These are phyloP conservation scores for Diaporthe amygdali DNA, from an alignment of 2,329 filamentous ascomycete species.

Conservation along the genomic window DNA sequence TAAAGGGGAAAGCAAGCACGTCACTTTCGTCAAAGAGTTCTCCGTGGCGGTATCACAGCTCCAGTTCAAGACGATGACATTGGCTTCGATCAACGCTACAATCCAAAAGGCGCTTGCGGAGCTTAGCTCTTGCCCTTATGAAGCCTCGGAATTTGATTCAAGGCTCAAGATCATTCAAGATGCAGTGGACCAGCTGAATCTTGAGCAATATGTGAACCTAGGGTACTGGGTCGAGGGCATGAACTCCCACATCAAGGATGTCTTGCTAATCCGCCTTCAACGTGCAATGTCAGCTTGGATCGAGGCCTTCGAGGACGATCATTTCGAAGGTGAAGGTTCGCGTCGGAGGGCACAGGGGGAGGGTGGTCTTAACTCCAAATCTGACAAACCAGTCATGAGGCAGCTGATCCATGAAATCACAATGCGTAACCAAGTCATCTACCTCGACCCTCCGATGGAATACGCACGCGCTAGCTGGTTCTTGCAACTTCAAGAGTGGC, in stretches of 20 bases:
- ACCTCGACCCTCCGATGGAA: slow-evolving; percentile 91
- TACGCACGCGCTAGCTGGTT: slow-evolving; percentile 94
- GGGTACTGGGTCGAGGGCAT: slow-evolving; percentile 86
- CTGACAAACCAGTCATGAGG: slow-evolving; percentile 69
- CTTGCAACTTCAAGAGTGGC: slow-evolving; percentile 88
- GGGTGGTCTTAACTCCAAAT: slow-evolving; percentile 46
- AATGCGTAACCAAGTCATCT: slow-evolving; percentile 98
- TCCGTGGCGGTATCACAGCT: slow-evolving; percentile 85
- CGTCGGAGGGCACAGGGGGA: slow-evolving; percentile 52
- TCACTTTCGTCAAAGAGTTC: slow-evolving; percentile 95
- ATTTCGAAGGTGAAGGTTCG: slow-evolving; percentile 52
- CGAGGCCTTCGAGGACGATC: slow-evolving; percentile 74
- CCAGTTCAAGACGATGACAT: slow-evolving; percentile 82
- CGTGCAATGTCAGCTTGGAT: slow-evolving; percentile 89
- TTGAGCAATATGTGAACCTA: slow-evolving; percentile 95
- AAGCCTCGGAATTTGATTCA: slow-evolving; percentile 76
- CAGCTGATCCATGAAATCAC: slow-evolving; percentile 88
- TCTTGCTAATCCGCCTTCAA: slow-evolving; percentile 81
- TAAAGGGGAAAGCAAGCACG: slow-evolving; percentile 82
- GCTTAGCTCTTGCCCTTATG: slow-evolving; percentile 84
- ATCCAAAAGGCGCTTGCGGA: slow-evolving; percentile 83
- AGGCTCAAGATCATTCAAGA: slow-evolving; percentile 87
- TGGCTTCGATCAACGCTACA: slow-evolving; percentile 80
- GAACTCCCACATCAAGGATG: slow-evolving; percentile 83
- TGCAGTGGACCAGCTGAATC: slow-evolving; percentile 92